Base-by-base conservation (phyloP, 345 rosid species). In the Raphanus sativus region DNA sequence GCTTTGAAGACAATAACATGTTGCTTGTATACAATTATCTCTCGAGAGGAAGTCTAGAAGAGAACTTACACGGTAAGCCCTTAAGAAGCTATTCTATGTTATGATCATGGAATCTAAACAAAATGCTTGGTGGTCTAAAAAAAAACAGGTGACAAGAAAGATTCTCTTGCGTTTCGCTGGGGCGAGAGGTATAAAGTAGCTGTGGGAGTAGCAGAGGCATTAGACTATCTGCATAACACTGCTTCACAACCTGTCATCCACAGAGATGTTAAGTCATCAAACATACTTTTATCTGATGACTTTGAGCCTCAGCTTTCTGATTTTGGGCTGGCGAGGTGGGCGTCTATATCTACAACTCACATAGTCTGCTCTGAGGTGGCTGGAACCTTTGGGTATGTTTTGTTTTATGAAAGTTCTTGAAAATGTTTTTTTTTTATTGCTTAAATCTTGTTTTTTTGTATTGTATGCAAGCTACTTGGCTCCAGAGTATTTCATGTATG, bases 291-390 rank as follows among this genome's bases (percentile, higher is more conserved):
- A 38, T 89, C 91, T 1, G 88, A 90, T 80, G 91, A 90, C 76
- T 93, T 91, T 79, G 96, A 93, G 85, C 96, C 99, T 24, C 89
- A 95, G 99, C 86, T 95, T 55, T 90, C 96, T 55, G 99, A 95
- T 90, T 95, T 95, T 68, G 99, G 99, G 69, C 89, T 95, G 26
- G 96, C 99, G 40, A 84, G 82, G 77, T 88, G 94, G 92, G 89
- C 83, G 33, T 83, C 92, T 2, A 81, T 83, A 28, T 85, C 93
- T 29, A 84, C 94, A 40, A 73, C 94, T 11, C 86, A 87, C 71
- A 85, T 84, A 38, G 85, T 84, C 33, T 90, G 94, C 89, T 81
- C 89, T 1, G 97, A 93, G 67, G 96, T 96, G 12, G 86, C 94
- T 0, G 99, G 99, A 82, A 96, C 99, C 38, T 96, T 96, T 75